phyloP scores from a whole-genome alignment of 768 basidiomycete genomes.

The Fomitopsis serialis region DNA sequence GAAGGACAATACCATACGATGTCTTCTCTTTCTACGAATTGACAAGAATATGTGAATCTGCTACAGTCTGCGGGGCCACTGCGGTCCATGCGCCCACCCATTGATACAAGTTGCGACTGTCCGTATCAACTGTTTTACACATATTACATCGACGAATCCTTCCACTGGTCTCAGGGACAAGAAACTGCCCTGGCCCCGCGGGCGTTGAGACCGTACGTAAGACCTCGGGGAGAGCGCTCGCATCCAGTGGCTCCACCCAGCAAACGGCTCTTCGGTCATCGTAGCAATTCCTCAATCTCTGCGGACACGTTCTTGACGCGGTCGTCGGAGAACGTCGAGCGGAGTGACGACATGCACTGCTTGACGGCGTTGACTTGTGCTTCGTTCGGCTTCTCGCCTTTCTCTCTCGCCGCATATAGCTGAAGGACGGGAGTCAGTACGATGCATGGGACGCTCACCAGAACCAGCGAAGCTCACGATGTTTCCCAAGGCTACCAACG shows the following conservation, averaged over 20 bases:
- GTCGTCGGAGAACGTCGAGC: slow-evolving; percentile 50
- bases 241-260: neutral
- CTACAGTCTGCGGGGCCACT: neutral
- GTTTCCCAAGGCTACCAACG: slow-evolving; percentile 71
- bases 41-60: neutral
- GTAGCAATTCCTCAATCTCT: slow-evolving; percentile 12
- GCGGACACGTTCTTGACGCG: slow-evolving; percentile 39
- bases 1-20: too few relatives aligned
- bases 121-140: neutral
- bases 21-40: neutral
- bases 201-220: neutral
- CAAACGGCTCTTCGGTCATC: neutral
- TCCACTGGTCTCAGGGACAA: neutral
- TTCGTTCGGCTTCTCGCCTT: slow-evolving; percentile 29
- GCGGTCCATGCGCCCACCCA: neutral
- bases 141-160: neutral
- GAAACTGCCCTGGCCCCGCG: neutral
- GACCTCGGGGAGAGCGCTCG: too few relatives aligned
- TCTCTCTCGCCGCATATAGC: slow-evolving; percentile 44
- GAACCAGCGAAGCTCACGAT: slow-evolving; percentile 34
- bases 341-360: slow-evolving; percentile 34
- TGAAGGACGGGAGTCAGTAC: slow-evolving; percentile 19
- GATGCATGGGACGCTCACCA: neutral
- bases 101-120: neutral
- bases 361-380: slow-evolving; percentile 37